These are phyloP conservation scores for Pseudonectria foliicola DNA, from an alignment of 2,329 filamentous ascomycete species.

Conservation along the genomic window DNA sequence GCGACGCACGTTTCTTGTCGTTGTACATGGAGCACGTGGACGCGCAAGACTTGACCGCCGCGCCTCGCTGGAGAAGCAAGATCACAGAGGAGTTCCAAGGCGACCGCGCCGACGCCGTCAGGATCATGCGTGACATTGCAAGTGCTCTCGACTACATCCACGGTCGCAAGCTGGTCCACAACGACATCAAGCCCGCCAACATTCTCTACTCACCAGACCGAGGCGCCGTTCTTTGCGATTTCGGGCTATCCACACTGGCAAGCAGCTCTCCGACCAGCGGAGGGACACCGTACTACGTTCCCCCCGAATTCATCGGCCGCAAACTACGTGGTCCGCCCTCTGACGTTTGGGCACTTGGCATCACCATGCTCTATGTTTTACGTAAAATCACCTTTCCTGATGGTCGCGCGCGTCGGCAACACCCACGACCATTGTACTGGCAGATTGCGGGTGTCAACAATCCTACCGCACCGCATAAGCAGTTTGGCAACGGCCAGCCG, in stretches of 20 bases:
- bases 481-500: slow-evolving; percentile 30
- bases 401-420: slow-evolving; percentile 38
- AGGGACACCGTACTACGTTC: slow-evolving; percentile 56
- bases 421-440: slow-evolving; percentile 49
- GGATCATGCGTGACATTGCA: slow-evolving; percentile 48
- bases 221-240: slow-evolving; percentile 54
- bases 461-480: slow-evolving; percentile 23
- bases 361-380: slow-evolving; percentile 55
- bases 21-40: slow-evolving; percentile 57
- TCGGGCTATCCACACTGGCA: slow-evolving; percentile 46
- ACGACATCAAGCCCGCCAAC: slow-evolving; percentile 57
- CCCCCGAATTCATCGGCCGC: slow-evolving; percentile 52
- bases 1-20: slow-evolving; percentile 52
- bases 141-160: slow-evolving; percentile 51
- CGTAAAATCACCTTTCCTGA: slow-evolving; percentile 50
- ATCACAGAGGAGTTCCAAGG: slow-evolving; percentile 44
- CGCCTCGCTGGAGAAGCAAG: slow-evolving; percentile 42
- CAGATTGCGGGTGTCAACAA: slow-evolving; percentile 50
- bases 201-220: slow-evolving; percentile 53
- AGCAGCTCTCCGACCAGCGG: slow-evolving; percentile 41
- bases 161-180: slow-evolving; percentile 46
- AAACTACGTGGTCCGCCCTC: slow-evolving; percentile 47
- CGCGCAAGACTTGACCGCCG: slow-evolving; percentile 45
- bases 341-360: slow-evolving; percentile 53
- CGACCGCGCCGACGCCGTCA: slow-evolving; percentile 39